Base-by-base conservation (phyloP, 1,284 basidiomycete species). In the Tranzscheliella williamsii region DNA sequence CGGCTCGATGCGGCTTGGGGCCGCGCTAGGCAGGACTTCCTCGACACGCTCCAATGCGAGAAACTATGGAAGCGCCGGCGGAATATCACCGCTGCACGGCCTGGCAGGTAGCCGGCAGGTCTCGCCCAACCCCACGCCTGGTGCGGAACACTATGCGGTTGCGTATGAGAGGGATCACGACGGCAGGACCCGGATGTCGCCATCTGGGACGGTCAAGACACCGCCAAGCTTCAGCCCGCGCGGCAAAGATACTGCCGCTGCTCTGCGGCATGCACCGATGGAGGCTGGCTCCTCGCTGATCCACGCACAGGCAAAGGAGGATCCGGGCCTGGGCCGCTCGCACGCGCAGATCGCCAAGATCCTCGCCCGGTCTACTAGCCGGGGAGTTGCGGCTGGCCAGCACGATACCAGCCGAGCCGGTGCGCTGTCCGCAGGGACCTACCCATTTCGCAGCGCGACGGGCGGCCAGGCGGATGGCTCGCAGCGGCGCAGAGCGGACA, bases 261-360 rank as follows among this genome's bases (percentile, higher is more conserved):
- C 32, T 8, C 9, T 9, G 12, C n/a, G n/a, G n/a, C 9, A 34
- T 34, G 11, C 32, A 34, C 13, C 9, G 11, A 15, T 8, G 8
- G 32, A 34, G 18, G 18, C 11, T 9, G 9, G 11, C 8, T 18
- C 32, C 8, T n/a, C n/a, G n/a, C n/a, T n/a, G n/a, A n/a, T n/a
- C n/a, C n/a, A n/a, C n/a, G n/a, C n/a, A n/a, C n/a, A n/a, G n/a
- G n/a, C n/a, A n/a, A n/a, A n/a, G n/a, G n/a, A n/a, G n/a, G n/a
- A n/a, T n/a, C 9, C 32, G 13, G 11, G 8, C 8, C 17, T 34
- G 18, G 32, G 11, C 18, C 42, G 55, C 4, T 58, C 61, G 4
- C 46, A 53, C 8, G 60, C 62, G 13, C 64, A 70, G 27, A 67
- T 71, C 17, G 69, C 69, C 13, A 65, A 71, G 53, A 71, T 71